Evolutionary conservation across 2,329 filamentous ascomycete genomes (phyloP).

Genomic region (Monilinia vaccinii-corymbosi): DNA sequence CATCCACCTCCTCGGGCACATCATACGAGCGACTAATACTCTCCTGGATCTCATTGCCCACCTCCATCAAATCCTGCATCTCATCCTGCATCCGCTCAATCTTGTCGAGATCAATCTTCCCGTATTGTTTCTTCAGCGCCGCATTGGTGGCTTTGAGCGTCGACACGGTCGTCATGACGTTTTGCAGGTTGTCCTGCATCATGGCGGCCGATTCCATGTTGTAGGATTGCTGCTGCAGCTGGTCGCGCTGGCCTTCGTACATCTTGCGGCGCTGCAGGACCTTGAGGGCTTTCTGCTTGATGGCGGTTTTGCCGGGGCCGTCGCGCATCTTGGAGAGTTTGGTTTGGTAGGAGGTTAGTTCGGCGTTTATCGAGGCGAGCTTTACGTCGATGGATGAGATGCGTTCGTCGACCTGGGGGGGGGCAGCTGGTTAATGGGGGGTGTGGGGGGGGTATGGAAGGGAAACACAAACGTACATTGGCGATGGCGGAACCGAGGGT

Average conservation of each 20-base stretch:
- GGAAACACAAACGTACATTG: conserved; percentile 47
- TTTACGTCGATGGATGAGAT: conserved; percentile 89
- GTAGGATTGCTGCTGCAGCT: conserved; percentile 90
- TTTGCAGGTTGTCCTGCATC: conserved; percentile 98
- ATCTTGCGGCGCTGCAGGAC: conserved; percentile 87
- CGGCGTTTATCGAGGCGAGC: conserved; percentile 82
- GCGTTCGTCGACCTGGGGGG: conserved; percentile 60
- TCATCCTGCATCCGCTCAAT: conserved; percentile 97
- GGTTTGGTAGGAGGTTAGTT: conserved; percentile 78
- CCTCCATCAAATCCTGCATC: conserved; percentile 96
- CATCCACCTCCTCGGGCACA: conserved; percentile 92
- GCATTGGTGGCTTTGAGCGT: conserved; percentile 98
- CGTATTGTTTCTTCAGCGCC: conserved; percentile 85
- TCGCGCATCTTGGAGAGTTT: conserved; percentile 91
- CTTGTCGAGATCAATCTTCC: conserved; percentile 94
- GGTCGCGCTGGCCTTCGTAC: conserved; percentile 89
- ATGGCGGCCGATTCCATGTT: conserved; percentile 98
- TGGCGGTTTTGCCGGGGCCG: conserved; percentile 82
- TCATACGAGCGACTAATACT: conserved; percentile 86
- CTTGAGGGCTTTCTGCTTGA: conserved; percentile 91
- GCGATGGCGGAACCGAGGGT: conserved; percentile 74
- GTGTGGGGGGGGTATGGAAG: not conserved
- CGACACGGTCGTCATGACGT: conserved; percentile 92
- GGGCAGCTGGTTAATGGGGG: conserved; percentile 13
- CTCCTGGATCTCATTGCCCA: conserved; percentile 97